Evolutionary conservation across 345 rosid species (phyloP), one percentile per base, ranked within the genome.

Genomic region (Euphorbia tirucalli): DNA sequence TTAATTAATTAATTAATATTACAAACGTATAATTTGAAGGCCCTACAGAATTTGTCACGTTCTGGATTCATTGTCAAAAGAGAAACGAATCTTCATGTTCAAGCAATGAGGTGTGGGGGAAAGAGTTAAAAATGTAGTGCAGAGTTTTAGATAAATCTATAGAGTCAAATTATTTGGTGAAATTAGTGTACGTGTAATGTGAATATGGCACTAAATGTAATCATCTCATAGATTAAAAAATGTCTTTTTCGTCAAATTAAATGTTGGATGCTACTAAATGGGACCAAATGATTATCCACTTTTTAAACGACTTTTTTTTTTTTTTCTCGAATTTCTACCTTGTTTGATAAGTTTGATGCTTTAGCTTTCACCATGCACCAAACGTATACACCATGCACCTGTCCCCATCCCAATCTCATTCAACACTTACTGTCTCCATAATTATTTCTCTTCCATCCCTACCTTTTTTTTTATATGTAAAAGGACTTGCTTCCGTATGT

Each of bases 41-140:
- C 30, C 61, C 61, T 57, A 24, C 61, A 57, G 11, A 25, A 27
- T 1, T 56, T 22, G 61, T 56, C 61, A 22, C 31, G 11, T 56
- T 59, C 1, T 59, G 14, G 6, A 27, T 59, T 19, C 21, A 6
- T 61, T 35, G 52, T 37, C 52, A 64, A 41, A 63, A 41, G 35
- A 41, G 19, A 64, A 41, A 50, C n/a, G n/a, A n/a, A n/a, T n/a
- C 68, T 64, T 64, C 39, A 18, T 11, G 68, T 49, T 30, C 25
- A 64, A 64, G 68, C 68, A 64, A 64, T 43, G 22, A 61, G 39
- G 37, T 61, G 21, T 11, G 8, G 24, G 41, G 41, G 43, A 5
- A 30, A 30, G 65, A 7, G 4, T 61, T 37, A 18, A 2, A 37
- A 3, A 37, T 37, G 8, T 41, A 41, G 44, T 41, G 9, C 44